phyloP scores from a whole-genome alignment of 1,284 basidiomycete genomes.

The Cystobasidiaceae sp. region DNA sequence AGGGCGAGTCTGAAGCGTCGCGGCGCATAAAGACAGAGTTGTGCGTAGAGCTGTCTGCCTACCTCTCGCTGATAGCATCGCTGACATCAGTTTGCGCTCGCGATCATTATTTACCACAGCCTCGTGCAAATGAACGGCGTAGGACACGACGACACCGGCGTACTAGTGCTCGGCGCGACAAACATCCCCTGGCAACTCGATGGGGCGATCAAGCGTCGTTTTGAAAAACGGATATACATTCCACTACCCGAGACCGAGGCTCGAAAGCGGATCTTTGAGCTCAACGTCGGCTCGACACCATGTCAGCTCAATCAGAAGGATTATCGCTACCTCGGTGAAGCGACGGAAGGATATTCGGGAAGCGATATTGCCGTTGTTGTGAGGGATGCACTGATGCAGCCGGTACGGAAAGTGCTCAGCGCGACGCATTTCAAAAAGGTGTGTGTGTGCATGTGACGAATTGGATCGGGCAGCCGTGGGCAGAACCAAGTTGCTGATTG shows the following conservation, averaged over 20 bases:
- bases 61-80: not conserved
- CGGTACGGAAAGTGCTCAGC: slow-evolving; percentile 89
- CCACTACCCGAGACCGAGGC: slow-evolving; percentile 91
- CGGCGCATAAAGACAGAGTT: slow-evolving; percentile 98
- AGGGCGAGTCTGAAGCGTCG: slow-evolving; percentile 92
- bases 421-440: slow-evolving; percentile 88
- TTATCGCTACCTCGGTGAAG: slow-evolving; percentile 72
- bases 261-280: slow-evolving; percentile 91
- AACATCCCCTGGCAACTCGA: slow-evolving; percentile 98
- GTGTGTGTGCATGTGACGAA: no score
- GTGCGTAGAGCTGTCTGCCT: not conserved
- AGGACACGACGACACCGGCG: slow-evolving; percentile 93
- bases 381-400: slow-evolving; percentile 96
- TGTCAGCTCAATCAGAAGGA: slow-evolving; percentile 75
- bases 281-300: slow-evolving; percentile 90
- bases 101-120: not conserved
- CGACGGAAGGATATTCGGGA: slow-evolving; percentile 90
- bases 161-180: slow-evolving; percentile 96
- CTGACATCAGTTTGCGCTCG: not conserved
- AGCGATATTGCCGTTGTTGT: slow-evolving; percentile 94
- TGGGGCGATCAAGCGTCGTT: slow-evolving; percentile 94
- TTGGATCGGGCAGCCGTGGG: no score
- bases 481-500: no score
- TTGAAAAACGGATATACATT: slow-evolving; percentile 87
- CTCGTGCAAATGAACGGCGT: slow-evolving; percentile 89